Evolutionary conservation across 345 rosid species (phyloP).

Genomic region (Excoecaria cochinchinensis): DNA sequence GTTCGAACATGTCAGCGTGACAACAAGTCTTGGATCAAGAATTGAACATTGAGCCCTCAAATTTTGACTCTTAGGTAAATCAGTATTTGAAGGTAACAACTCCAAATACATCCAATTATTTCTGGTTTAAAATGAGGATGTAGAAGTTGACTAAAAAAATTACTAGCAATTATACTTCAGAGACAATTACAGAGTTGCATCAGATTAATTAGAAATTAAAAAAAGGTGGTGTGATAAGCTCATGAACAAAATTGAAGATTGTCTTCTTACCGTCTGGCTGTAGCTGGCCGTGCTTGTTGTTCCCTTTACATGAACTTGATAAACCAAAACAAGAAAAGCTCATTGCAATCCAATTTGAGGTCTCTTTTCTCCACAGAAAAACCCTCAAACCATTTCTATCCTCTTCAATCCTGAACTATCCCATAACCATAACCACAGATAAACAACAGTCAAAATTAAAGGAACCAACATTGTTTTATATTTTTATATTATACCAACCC

Average conservation of each 20-base stretch:
- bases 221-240: no score
- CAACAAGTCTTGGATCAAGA: background rate
- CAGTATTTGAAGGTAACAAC: background rate
- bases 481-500: background rate
- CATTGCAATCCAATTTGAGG: conserved; percentile 42
- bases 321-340: conserved; percentile 50
- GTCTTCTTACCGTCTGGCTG: conserved; percentile 51
- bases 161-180: background rate
- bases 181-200: background rate
- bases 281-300: conserved; percentile 19
- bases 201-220: background rate
- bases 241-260: background rate
- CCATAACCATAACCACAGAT: background rate
- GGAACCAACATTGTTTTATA: background rate
- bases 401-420: conserved; percentile 5
- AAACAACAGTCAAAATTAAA: background rate
- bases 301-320: conserved; percentile 38
- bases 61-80: background rate
- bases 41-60: background rate
- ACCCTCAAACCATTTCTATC: conserved; percentile 20
- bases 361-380: conserved; percentile 13
- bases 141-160: background rate
- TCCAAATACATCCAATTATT: background rate
- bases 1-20: background rate
- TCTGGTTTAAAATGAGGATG: background rate